A percentile compares a stretch with the other conserved stretches of the same genome.
Conservation (phyloP, 306 rosid genomes). For the Lathyrus oleraceus region DNA sequence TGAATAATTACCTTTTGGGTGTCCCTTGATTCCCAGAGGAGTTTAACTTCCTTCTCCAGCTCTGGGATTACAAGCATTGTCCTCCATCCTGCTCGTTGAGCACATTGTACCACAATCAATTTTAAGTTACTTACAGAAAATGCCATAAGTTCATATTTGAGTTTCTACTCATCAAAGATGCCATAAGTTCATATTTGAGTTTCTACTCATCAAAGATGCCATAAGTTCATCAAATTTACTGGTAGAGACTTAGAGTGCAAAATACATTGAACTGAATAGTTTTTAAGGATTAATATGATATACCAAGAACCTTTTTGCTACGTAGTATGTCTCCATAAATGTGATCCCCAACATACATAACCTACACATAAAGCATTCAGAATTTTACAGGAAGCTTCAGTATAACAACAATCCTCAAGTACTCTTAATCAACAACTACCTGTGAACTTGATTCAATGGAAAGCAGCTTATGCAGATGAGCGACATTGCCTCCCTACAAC, state of each 20-base stretch:
- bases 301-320: constrained; percentile 98
- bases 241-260: constrained; percentile 7
- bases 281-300: constrained; percentile 32
- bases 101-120: constrained; percentile 26
- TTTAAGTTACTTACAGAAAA: constrained; percentile 4
- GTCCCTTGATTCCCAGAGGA: constrained; percentile 77
- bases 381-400: constrained; percentile 13
- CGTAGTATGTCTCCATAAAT: constrained; percentile 96
- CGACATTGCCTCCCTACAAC: constrained; percentile 91
- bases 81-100: constrained; percentile 80
- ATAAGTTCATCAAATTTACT: background rate
- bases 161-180: constrained; percentile 3
- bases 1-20: constrained; percentile 70
- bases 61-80: constrained; percentile 99
- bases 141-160: constrained; percentile 2
- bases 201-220: constrained; percentile 11
- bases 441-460: constrained; percentile 89
- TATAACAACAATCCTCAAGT: constrained; percentile 17
- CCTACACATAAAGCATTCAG: constrained; percentile 48
- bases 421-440: constrained; percentile 43
- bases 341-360: constrained; percentile 98
- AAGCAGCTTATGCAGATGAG: constrained; percentile 89
- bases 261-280: background rate
- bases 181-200: constrained; percentile 10
- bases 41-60: constrained; percentile 88